Evolutionary conservation across 108 stramenopile genomes (phyloP), one percentile per base, ranked within the genome.

Genomic region (Fistulifera solaris): DNA sequence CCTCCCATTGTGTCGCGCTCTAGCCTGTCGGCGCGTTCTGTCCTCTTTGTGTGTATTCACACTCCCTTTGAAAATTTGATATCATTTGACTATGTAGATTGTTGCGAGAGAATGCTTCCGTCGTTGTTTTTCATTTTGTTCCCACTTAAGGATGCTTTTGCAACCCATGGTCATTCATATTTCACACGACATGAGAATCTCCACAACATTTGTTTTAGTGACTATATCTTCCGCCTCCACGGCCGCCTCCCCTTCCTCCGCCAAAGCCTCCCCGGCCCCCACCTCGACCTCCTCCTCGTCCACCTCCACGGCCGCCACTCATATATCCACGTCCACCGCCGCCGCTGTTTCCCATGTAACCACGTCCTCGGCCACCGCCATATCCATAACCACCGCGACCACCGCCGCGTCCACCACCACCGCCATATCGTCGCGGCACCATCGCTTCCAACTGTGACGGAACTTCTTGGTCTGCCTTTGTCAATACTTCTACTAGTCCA

Each of bases 401-500:
- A 19, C 68, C 53, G 14, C 78, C 71, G 26, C 87, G 35, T 28
- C 78, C 78, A 39, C 82, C 63, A 21, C 84, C 72, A 6, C 78
- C 47, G 35, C 80, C 77, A 18, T 65, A 51, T 57, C 75, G 72
- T 28, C 71, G 67, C 22, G 75, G 77, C 12, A 67, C 84, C 85
- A 90, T 88, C 38, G 70, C 71, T 58, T 80, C 64, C 17, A 94
- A 68, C 39, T 86, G 86, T 12, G 67, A 49, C 16, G 93, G 93
- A 59, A 90, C 67, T 40, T 77, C 85, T 65, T 90, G 88, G 16
- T 78, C 77, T 0, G 89, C 81, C 66, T 91, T 87, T 48, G 59
- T 64, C 68, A 94, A 54, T 27, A 94, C 81, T 63, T 83, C 78
- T 1, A 91, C 93, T 10, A 94, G 68, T 55, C 80, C 67, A 17